Evolutionary conservation across 2,329 filamentous ascomycete genomes (phyloP).

Genomic region (Clarireedia hainanense): DNA sequence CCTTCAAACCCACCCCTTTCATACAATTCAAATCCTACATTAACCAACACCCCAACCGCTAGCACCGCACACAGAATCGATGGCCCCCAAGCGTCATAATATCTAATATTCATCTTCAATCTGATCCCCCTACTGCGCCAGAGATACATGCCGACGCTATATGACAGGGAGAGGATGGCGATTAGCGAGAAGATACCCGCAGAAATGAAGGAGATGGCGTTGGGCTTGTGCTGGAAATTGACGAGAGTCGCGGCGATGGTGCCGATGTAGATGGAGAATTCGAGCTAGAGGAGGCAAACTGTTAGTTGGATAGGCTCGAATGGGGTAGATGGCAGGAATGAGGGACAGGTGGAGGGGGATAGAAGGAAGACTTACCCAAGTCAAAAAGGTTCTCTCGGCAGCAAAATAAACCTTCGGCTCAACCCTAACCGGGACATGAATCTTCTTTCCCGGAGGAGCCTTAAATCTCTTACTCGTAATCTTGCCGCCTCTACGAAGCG

Average conservation of each 20-base stretch:
- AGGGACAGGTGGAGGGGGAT: slow-evolving; percentile 2
- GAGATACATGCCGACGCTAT: slow-evolving; percentile 76
- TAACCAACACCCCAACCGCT: slow-evolving; percentile 65
- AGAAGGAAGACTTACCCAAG: slow-evolving; percentile 57
- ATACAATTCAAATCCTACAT: slow-evolving; percentile 72
- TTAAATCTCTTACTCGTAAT: slow-evolving; percentile 55
- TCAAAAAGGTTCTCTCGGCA: slow-evolving; percentile 89
- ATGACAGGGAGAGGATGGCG: slow-evolving; percentile 69
- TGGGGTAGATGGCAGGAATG: slow-evolving; percentile 14
- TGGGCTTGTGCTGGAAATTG: slow-evolving; percentile 63
- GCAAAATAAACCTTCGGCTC: slow-evolving; percentile 98
- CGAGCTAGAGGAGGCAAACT: slow-evolving; percentile 48
- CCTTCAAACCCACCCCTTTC: slow-evolving; percentile 34
- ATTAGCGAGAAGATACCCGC: slow-evolving; percentile 76
- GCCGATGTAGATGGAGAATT: slow-evolving; percentile 92
- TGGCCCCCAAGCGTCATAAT: slow-evolving; percentile 86
- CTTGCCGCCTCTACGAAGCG: slow-evolving; percentile 42
- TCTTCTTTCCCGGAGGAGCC: slow-evolving; percentile 77
- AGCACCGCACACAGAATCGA: slow-evolving; percentile 66
- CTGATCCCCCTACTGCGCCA: slow-evolving; percentile 84
- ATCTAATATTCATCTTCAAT: slow-evolving; percentile 74
- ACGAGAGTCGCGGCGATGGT: slow-evolving; percentile 77
- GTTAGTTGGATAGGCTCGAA: not conserved
- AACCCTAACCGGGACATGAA: slow-evolving; percentile 90
- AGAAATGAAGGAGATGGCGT: slow-evolving; percentile 53